These are phyloP conservation scores for Microdochium paspali DNA, from an alignment of 2,329 filamentous ascomycete species.

Conservation along the genomic window DNA sequence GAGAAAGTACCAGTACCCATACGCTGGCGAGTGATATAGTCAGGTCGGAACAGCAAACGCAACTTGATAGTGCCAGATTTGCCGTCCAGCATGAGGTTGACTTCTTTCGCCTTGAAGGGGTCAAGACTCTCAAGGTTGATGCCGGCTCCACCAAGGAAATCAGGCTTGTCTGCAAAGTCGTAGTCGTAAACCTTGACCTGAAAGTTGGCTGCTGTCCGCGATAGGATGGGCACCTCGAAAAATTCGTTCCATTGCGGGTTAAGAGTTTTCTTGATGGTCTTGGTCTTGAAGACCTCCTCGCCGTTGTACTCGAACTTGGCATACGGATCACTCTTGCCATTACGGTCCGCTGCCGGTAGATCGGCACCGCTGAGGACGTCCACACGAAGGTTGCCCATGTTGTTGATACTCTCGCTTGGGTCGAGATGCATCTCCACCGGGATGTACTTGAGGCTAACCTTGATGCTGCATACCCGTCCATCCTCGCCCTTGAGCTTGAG, in stretches of 20 bases:
- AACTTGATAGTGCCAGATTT: slow-evolving; percentile 79
- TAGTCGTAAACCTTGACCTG: slow-evolving; percentile 82
- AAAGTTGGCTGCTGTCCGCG: slow-evolving; percentile 78
- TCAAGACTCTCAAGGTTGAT: slow-evolving; percentile 75
- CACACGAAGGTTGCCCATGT: slow-evolving; percentile 92
- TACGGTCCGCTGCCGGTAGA: slow-evolving; percentile 88
- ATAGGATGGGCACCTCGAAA: slow-evolving; percentile 77
- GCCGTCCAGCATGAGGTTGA: slow-evolving; percentile 69
- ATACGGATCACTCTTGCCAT: slow-evolving; percentile 95
- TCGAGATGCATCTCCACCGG: slow-evolving; percentile 91
- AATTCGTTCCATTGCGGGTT: slow-evolving; percentile 93
- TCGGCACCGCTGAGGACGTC: slow-evolving; percentile 80
- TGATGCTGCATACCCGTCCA: slow-evolving; percentile 69
- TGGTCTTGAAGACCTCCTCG: slow-evolving; percentile 88
- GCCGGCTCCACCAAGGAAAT: slow-evolving; percentile 69
- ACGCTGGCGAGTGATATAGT: slow-evolving; percentile 77
- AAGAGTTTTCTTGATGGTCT: slow-evolving; percentile 92
- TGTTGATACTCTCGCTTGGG: slow-evolving; percentile 95
- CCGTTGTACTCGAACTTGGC: slow-evolving; percentile 90
- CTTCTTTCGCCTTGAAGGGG: slow-evolving; percentile 73
- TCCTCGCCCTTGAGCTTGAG: slow-evolving; percentile 72
- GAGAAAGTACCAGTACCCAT: slow-evolving; percentile 91
- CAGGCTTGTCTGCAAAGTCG: slow-evolving; percentile 92
- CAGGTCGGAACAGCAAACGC: slow-evolving; percentile 83
- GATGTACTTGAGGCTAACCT: slow-evolving; percentile 88